Evolutionary conservation across 495 filamentous ascomycete genomes (phyloP), one percentile per base, ranked within the genome.

Genomic region (Penicillium coffeae): DNA sequence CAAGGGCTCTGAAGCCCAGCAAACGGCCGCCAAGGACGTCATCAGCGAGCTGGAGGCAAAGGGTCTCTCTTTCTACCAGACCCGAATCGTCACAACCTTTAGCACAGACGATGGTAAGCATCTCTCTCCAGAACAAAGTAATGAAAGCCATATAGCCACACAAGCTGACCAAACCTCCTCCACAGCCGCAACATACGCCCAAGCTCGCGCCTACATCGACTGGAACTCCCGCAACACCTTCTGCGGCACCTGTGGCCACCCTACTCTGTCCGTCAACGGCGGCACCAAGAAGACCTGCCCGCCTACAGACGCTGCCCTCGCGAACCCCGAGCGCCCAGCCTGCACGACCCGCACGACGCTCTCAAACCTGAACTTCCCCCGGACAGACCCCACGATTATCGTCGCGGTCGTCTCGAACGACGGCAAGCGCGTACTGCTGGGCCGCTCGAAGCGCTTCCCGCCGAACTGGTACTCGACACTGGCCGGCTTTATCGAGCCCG

Each of bases 201-300:
- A 93, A 60, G 87, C 90, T 2, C 86, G 92, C 54, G 84, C 88
- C n/a, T 69, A 95, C 32, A 63, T 92, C 21, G 93, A 97, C 70
- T 98, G 93, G 93, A 97, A 98, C 68, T 78, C 74, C 40, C 86
- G 92, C 38, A 96, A 95, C 61, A 88, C 83, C 30, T 97, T 89
- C 72, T 98, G 93, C 68, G 89, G 82, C 8, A 82, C 83, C 45
- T 96, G 93, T 71, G 92, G 93, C 25, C 74, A 88, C 51, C 82
- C 77, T 8, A 96, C 93, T 2, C 68, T 96, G 45, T 89, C 88
- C 15, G 78, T 93, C 32, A 88, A 96, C 63, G 90, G 84, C 7
- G 93, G 93, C 35, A 89, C 86, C 35, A 98, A 98, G 70, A 85
- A 94, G 25, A 80, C 83, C 22, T 98, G 93, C 58, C 93, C 93